Evolutionary conservation across 192 early-diverging fungal species (phyloP), one percentile per base, ranked within the genome.

Genomic region (Piromyces sp.): DNA sequence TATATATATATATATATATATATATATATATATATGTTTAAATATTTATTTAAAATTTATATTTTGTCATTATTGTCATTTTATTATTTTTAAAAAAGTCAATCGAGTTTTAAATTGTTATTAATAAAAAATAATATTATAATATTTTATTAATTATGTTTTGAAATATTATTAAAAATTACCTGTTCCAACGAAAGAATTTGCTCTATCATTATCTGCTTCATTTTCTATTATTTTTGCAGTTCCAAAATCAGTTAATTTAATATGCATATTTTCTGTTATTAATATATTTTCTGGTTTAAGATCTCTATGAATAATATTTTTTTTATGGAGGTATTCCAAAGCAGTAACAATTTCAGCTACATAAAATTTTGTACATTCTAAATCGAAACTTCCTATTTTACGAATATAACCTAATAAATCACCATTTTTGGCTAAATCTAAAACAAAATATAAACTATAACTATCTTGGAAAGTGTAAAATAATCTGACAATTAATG

Each of bases 121-220:
- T n/a, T n/a, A n/a, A n/a, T n/a, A n/a, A n/a, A n/a, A n/a, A n/a
- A n/a, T n/a, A n/a, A n/a, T n/a, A n/a, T n/a, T n/a, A n/a, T n/a
- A n/a, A n/a, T n/a, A n/a, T n/a, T n/a, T n/a, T n/a, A n/a, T n/a
- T n/a, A n/a, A n/a, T n/a, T n/a, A n/a, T n/a, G n/a, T n/a, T n/a
- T n/a, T n/a, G n/a, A n/a, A n/a, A n/a, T n/a, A n/a, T n/a, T n/a
- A n/a, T n/a, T 29, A 12, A 15, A 78, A 30, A 37, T 29, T 79
- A 81, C 81, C 81, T 9, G 98, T 99, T 33, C 98, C 98, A 3
- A 99, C 98, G 89, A 98, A 98, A 0, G 96, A 98, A 82, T 94
- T 92, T 80, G 93, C 86, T 33, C 92, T 87, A 22, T 3, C 42
- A 38, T 89, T 85, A 68, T 87, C 86, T 31, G 1, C 15, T 14